Percentiles rank a stretch among this genome's conserved stretches.
Evolutionary conservation across 305 asterid species (phyloP).

Genomic region (Solanum hybrid): DNA sequence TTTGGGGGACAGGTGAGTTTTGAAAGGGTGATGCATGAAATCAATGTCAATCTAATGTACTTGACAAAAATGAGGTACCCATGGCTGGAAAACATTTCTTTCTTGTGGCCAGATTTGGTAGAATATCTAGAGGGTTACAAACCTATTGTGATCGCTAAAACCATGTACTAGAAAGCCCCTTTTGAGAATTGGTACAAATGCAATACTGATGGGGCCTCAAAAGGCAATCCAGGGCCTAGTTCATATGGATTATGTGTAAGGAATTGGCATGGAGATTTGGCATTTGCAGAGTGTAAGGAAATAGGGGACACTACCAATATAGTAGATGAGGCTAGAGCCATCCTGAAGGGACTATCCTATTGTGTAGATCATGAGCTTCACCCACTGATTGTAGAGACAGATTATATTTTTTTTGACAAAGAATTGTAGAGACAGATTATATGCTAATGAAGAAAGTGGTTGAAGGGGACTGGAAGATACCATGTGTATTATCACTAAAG

Average conservation of each 20-base stretch:
- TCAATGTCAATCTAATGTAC: not conserved
- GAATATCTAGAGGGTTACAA: not conserved
- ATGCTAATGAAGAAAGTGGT: not conserved
- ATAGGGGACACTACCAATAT: not conserved
- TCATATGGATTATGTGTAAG: not conserved
- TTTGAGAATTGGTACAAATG: not conserved
- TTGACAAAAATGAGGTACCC: not conserved
- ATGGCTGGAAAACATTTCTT: not conserved
- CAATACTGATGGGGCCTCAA: not conserved
- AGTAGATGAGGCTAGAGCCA: not conserved
- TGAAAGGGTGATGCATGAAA: not conserved
- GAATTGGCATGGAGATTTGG: not conserved
- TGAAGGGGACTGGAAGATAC: not conserved
- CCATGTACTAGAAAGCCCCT: not conserved
- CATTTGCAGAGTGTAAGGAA: not conserved
- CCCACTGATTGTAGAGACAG: not conserved
- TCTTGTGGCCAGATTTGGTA: not conserved
- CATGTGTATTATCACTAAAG: not conserved
- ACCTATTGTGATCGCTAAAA: not conserved
- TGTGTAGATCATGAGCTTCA: not conserved
- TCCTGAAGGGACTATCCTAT: not conserved
- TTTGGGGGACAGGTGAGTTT: not conserved
- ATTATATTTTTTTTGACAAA: not conserved
- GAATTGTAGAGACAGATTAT: not conserved
- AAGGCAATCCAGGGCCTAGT: not conserved